Percentiles rank a stretch among this genome's conserved stretches.
These are phyloP conservation scores for Paecilomyces fulvus DNA, from an alignment of 2,329 filamentous ascomycete species.

Conservation along the genomic window DNA sequence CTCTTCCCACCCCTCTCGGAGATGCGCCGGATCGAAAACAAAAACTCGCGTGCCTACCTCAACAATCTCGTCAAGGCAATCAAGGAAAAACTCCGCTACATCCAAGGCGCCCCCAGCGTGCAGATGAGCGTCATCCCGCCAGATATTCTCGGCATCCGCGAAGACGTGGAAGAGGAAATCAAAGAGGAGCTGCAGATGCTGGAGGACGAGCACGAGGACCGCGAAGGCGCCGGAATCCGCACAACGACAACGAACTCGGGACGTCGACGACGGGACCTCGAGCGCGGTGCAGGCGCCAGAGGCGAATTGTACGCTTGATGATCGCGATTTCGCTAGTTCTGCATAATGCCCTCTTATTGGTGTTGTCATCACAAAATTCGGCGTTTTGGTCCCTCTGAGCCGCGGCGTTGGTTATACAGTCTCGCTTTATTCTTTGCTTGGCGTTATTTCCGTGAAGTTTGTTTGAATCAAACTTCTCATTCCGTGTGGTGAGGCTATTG, in stretches of 20 bases:
- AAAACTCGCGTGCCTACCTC: conserved; percentile 69
- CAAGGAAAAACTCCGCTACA: conserved; percentile 76
- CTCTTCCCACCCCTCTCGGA: conserved; percentile 84
- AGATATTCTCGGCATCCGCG: conserved; percentile 53
- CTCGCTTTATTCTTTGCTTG: background rate
- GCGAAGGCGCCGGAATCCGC: conserved; percentile 19
- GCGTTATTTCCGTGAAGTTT: background rate
- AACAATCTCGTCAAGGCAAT: conserved; percentile 69
- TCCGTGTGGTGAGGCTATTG: background rate
- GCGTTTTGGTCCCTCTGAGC: background rate
- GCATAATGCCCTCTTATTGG: background rate
- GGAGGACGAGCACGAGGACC: conserved; percentile 34
- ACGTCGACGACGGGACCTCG: conserved; percentile 25
- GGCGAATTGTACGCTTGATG: conserved; percentile 32
- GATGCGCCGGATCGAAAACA: conserved; percentile 58
- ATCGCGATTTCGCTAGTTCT: conserved; percentile 1
- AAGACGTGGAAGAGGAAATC: conserved; percentile 41
- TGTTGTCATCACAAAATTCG: background rate
- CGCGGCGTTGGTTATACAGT: background rate
- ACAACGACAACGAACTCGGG: conserved; percentile 3
- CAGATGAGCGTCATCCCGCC: conserved; percentile 75
- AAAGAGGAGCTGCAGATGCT: conserved; percentile 32
- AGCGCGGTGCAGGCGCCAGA: conserved; percentile 23
- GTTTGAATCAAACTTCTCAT: background rate
- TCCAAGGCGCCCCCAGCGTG: conserved; percentile 76